phyloP scores from a whole-genome alignment of 352 stramenopile species.

The Pythium brassicae region DNA sequence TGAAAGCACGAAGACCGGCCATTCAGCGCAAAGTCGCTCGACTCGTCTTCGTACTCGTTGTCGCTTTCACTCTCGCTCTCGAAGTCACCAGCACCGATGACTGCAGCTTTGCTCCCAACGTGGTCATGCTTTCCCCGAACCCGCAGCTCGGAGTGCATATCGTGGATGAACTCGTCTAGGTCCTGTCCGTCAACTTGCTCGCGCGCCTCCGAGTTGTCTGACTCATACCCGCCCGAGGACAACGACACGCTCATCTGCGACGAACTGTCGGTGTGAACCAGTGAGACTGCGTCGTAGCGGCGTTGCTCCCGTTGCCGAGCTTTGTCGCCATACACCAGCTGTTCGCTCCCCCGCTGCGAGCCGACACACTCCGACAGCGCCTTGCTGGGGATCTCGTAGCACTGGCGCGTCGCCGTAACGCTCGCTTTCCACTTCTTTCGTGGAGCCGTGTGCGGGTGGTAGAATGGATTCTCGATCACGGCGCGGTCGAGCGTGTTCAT shows the following conservation, averaged over 20 bases:
- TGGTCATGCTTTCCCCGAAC: background rate
- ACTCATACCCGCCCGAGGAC: slow-evolving; percentile 24
- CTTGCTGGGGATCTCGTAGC: slow-evolving; percentile 33
- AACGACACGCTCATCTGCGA: slow-evolving; percentile 21
- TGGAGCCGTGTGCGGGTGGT: slow-evolving; percentile 37
- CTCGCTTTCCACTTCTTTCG: slow-evolving; percentile 49
- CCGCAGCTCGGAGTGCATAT: slow-evolving; percentile 16
- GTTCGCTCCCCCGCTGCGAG: background rate
- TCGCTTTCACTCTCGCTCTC: slow-evolving; percentile 19
- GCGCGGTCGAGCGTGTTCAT: slow-evolving; percentile 54
- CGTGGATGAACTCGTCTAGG: slow-evolving; percentile 22
- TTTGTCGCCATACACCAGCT: slow-evolving; percentile 3
- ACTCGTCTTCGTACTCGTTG: slow-evolving; percentile 18
- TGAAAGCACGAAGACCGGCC: slow-evolving; percentile 28
- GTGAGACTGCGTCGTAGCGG: slow-evolving; percentile 13
- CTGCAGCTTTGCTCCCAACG: background rate
- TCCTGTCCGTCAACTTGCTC: slow-evolving; percentile 19
- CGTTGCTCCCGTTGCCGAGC: background rate
- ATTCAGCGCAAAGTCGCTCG: slow-evolving; percentile 2
- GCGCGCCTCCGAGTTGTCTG: slow-evolving; percentile 17
- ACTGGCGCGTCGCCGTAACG: slow-evolving; percentile 54
- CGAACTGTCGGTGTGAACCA: slow-evolving; percentile 26
- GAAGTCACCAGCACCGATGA: background rate
- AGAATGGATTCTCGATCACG: slow-evolving; percentile 75
- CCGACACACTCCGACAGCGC: background rate